Evolutionary conservation across 2,329 filamentous ascomycete species (phyloP).

Genomic region (Teratosphaeria nubilosa): DNA sequence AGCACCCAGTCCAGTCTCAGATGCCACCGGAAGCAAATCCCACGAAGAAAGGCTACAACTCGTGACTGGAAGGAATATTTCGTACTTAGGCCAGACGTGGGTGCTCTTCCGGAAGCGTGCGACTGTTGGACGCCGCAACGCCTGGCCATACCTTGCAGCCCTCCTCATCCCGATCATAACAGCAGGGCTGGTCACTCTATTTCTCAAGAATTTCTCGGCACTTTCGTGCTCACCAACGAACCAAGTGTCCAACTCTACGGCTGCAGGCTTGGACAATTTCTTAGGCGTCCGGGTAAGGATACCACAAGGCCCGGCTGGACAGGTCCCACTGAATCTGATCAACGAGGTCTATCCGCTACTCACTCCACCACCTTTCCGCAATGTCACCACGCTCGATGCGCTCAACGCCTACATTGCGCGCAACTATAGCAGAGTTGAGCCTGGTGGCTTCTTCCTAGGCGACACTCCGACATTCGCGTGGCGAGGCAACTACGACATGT

Average conservation of each 20-base stretch:
- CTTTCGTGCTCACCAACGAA: slow-evolving; percentile 37
- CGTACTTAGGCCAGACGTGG: slow-evolving; percentile 58
- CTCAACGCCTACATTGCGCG: slow-evolving; percentile 57
- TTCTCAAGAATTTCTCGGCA: slow-evolving; percentile 50
- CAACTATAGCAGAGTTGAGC: slow-evolving; percentile 58
- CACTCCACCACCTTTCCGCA: slow-evolving; percentile 27
- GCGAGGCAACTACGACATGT: slow-evolving; percentile 53
- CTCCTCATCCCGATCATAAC: slow-evolving; percentile 70
- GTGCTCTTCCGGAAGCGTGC: slow-evolving; percentile 70
- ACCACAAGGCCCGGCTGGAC: slow-evolving; percentile 30
- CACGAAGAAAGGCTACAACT: slow-evolving; percentile 27
- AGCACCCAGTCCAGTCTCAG: slow-evolving; percentile 7
- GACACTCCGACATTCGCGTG: slow-evolving; percentile 59
- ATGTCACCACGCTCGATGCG: slow-evolving; percentile 54
- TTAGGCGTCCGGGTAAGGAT: slow-evolving; percentile 20
- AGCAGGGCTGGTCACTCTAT: slow-evolving; percentile 68
- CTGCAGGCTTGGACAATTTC: slow-evolving; percentile 2
- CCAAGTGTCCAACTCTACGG: slow-evolving; percentile 11
- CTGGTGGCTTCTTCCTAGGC: slow-evolving; percentile 71
- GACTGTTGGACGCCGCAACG: slow-evolving; percentile 68
- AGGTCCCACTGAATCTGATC: neutral
- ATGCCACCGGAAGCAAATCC: slow-evolving; percentile 2
- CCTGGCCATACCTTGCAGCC: slow-evolving; percentile 63
- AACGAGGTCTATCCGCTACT: slow-evolving; percentile 15
- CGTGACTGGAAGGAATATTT: slow-evolving; percentile 61